phyloP scores from a whole-genome alignment of 2,329 filamentous ascomycete species.

The Aspergillus pseudoterreus region DNA sequence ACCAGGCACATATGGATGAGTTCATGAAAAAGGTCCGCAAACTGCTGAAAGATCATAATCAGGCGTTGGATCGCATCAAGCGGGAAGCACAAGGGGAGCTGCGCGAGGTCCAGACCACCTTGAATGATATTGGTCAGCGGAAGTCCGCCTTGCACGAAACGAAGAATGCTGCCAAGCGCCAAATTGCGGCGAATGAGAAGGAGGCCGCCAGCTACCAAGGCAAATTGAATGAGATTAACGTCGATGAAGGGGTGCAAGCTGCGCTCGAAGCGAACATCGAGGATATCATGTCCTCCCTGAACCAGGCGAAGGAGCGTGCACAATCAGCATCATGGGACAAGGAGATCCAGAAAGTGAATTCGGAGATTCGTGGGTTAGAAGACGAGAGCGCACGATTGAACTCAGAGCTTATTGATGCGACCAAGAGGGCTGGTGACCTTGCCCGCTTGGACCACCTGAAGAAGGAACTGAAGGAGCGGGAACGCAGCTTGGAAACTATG shows the following conservation, averaged over 20 bases:
- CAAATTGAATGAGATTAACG: slow-evolving; percentile 66
- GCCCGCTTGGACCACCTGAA: slow-evolving; percentile 80
- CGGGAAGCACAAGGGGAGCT: slow-evolving; percentile 71
- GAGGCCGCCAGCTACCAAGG: slow-evolving; percentile 64
- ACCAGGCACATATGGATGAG: slow-evolving; percentile 66
- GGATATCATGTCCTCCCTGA: slow-evolving; percentile 63
- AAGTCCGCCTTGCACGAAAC: slow-evolving; percentile 70
- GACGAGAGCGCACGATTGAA: slow-evolving; percentile 68
- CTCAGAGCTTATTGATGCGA: slow-evolving; percentile 78
- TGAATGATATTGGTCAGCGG: slow-evolving; percentile 71
- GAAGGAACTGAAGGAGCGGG: slow-evolving; percentile 71
- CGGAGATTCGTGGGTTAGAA: slow-evolving; percentile 66
- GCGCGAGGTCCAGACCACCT: slow-evolving; percentile 64
- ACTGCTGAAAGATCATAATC: slow-evolving; percentile 72
- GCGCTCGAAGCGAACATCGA: slow-evolving; percentile 70
- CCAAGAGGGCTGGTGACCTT: slow-evolving; percentile 73
- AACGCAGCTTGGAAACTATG: slow-evolving; percentile 73
- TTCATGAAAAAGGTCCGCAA: slow-evolving; percentile 78
- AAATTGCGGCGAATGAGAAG: slow-evolving; percentile 70
- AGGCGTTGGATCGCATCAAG: slow-evolving; percentile 69
- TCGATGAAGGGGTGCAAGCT: slow-evolving; percentile 82
- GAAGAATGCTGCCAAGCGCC: slow-evolving; percentile 68
- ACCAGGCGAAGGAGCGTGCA: slow-evolving; percentile 60
- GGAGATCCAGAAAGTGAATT: slow-evolving; percentile 64
- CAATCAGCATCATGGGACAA: slow-evolving; percentile 65